These are phyloP conservation scores for Podosphaera xanthii DNA, from an alignment of 2,329 filamentous ascomycete species.

Conservation along the genomic window DNA sequence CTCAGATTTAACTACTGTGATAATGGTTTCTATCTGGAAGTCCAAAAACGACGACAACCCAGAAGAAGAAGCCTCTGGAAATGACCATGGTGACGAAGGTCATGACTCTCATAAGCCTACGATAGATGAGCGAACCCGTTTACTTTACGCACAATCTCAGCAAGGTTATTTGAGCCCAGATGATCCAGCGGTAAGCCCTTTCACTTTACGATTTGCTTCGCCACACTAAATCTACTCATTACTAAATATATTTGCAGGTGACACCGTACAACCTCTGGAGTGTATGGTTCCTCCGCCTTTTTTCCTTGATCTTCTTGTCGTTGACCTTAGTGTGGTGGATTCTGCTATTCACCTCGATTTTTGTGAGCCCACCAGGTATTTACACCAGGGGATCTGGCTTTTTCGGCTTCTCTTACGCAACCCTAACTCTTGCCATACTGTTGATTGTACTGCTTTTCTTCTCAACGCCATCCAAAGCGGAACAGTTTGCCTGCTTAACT, in stretches of 20 bases:
- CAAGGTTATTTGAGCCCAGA: conserved; percentile 46
- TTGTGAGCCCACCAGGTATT: conserved; percentile 73
- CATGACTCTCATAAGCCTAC: conserved; percentile 16
- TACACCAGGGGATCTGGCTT: conserved; percentile 80
- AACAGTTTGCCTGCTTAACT: conserved; percentile 48
- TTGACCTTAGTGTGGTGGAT: conserved; percentile 84
- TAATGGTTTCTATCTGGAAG: conserved; percentile 31
- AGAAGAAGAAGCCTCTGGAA: conserved; percentile 3
- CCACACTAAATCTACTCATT: background rate
- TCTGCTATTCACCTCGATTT: conserved; percentile 66
- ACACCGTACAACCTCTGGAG: conserved; percentile 91
- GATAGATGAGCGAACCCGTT: conserved; percentile 31
- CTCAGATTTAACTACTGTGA: conserved; percentile 2
- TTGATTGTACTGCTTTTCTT: conserved; percentile 71
- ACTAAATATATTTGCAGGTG: conserved; percentile 21
- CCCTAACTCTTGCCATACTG: conserved; percentile 53
- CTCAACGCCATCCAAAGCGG: conserved; percentile 54
- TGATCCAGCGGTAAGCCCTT: conserved; percentile 47
- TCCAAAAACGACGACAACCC: conserved; percentile 22
- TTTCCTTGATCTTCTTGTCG: conserved; percentile 53
- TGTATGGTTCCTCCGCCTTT: conserved; percentile 55
- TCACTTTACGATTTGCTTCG: background rate
- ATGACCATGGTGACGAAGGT: conserved; percentile 4
- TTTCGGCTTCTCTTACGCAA: conserved; percentile 67
- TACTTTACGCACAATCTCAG: conserved; percentile 12